Conservation (phyloP, 805 yeast genomes). For the Sugiyamaella floridensis region DNA sequence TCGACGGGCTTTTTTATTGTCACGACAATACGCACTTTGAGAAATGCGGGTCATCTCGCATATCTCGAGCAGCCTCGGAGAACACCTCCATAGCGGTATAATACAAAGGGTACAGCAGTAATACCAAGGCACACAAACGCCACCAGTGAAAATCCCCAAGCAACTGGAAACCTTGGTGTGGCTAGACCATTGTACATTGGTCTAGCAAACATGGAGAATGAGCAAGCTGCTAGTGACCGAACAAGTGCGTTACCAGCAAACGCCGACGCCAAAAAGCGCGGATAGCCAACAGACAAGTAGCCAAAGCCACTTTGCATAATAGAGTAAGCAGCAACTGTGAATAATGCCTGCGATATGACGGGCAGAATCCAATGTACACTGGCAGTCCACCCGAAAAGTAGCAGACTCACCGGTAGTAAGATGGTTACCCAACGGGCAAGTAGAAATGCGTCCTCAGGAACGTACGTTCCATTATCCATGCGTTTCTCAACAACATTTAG, state of each 20-base stretch:
- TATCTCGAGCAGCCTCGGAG: conserved; percentile 32
- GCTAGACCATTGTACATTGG: conserved; percentile 44
- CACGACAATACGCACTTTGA: too few species aligned
- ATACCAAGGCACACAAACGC: conserved; percentile 41
- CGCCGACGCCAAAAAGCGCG: conserved; percentile 48
- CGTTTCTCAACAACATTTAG: conserved; percentile 6
- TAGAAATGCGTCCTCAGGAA: conserved; percentile 13
- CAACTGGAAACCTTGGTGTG: conserved; percentile 45
- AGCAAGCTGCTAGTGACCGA: conserved; percentile 48
- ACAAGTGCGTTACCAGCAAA: conserved; percentile 51
- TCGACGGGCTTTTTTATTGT: too few species aligned
- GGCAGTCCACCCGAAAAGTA: conserved; percentile 51
- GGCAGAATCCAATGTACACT: conserved; percentile 47
- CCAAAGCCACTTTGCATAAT: conserved; percentile 46
- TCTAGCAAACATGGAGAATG: conserved; percentile 58
- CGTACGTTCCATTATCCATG: conserved; percentile 6
- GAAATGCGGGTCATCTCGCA: conserved; percentile 25
- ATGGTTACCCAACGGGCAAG: conserved; percentile 13
- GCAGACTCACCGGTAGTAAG: conserved; percentile 38
- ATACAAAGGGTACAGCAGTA: conserved; percentile 42
- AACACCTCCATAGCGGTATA: conserved; percentile 29
- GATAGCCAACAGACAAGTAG: conserved; percentile 43
- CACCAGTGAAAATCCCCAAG: conserved; percentile 49
- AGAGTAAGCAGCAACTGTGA: conserved; percentile 35
- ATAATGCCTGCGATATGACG: conserved; percentile 37